Percentiles rank a stretch among this genome's conserved stretches.
phyloP scores from a whole-genome alignment of 2,329 filamentous ascomycete species.

The Penicillium brevicompactum region DNA sequence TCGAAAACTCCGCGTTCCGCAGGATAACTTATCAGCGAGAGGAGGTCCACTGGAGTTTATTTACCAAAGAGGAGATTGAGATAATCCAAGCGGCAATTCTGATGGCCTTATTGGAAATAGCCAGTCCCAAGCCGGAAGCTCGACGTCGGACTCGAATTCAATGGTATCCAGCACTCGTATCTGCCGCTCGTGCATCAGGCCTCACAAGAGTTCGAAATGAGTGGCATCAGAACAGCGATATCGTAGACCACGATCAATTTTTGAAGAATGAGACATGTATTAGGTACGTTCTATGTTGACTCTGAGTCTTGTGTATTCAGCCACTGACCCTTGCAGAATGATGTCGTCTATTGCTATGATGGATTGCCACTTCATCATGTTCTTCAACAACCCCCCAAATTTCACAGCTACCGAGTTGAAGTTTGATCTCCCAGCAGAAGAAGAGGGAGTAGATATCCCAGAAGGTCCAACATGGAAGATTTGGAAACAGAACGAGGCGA shows the following conservation, averaged over 20 bases:
- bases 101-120: conserved; percentile 13
- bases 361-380: conserved; percentile 17
- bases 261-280: not conserved
- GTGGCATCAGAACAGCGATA: conserved; percentile 8
- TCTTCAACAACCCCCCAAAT: conserved; percentile 12
- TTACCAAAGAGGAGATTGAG: conserved; percentile 11
- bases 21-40: not conserved
- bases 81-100: conserved; percentile 14
- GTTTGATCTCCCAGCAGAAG: conserved; percentile 19
- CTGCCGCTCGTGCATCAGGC: conserved; percentile 8
- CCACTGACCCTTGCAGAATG: conserved; percentile 1
- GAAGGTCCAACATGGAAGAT: conserved; percentile 8
- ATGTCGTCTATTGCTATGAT: conserved; percentile 20
- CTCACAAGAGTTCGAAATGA: conserved; percentile 9
- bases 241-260: not conserved
- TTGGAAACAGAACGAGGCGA: conserved; percentile 10
- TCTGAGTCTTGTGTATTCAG: not conserved
- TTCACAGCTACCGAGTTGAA: conserved; percentile 8
- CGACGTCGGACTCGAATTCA: conserved; percentile 15
- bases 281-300: not conserved
- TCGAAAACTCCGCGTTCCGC: not conserved
- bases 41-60: not conserved
- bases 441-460: conserved; percentile 13
- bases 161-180: conserved; percentile 16
- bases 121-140: conserved; percentile 7